phyloP scores from a whole-genome alignment of 2,329 filamentous ascomycete genomes.

The Verticillium zaregamsianum region DNA sequence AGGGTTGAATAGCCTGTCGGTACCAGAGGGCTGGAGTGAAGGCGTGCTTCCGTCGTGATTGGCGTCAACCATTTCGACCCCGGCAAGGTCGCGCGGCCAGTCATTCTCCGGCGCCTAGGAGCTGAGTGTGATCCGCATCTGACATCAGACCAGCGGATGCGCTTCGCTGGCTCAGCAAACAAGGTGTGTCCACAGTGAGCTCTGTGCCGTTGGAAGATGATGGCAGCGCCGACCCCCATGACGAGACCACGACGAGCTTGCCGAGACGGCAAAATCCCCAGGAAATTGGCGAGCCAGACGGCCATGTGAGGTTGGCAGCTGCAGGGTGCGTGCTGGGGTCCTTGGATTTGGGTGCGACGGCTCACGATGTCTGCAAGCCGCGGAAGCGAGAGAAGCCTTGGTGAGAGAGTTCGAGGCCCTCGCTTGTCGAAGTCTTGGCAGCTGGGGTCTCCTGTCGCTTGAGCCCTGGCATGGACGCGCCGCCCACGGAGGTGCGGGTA shows the following conservation, averaged over 20 bases:
- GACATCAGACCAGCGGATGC: neutral
- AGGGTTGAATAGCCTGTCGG: neutral
- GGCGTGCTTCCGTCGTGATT: neutral
- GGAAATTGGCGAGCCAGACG: neutral
- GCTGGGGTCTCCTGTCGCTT: neutral
- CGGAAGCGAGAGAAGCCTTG: neutral
- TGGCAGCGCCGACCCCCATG: neutral
- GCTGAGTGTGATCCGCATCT: neutral
- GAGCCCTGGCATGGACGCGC: neutral
- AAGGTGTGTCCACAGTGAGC: neutral
- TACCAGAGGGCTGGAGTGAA: neutral
- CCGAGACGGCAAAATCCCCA: neutral
- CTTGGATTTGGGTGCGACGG: neutral
- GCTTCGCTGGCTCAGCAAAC: neutral
- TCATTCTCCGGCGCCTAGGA: neutral
- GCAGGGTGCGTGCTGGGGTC: neutral
- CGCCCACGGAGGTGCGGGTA: slow-evolving; percentile 11
- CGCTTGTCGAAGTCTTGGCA: neutral
- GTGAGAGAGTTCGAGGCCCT: neutral
- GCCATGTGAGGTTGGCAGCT: neutral
- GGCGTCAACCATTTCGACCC: neutral
- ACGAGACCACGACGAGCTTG: neutral
- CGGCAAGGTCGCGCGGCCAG: neutral
- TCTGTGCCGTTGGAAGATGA: neutral
- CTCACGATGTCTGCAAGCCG: neutral